Percentiles rank a stretch among this genome's conserved stretches.
phyloP scores from a whole-genome alignment of 1,284 basidiomycete species.

The Moesziomyces aphidis region DNA sequence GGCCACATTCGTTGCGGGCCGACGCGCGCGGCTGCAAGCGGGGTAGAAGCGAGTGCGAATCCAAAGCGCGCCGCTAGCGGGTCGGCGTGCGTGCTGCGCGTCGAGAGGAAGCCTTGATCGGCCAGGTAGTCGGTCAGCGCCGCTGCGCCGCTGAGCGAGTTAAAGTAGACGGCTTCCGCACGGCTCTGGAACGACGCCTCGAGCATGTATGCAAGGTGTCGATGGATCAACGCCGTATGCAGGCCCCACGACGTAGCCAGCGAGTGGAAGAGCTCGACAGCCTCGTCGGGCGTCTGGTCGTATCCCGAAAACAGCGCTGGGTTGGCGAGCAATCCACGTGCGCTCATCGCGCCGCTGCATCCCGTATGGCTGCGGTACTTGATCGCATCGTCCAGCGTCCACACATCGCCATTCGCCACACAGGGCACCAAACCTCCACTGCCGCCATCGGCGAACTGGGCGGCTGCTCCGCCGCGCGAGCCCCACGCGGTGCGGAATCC shows the following conservation, averaged over 20 bases:
- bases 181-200: slow-evolving; percentile 70
- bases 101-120: slow-evolving; percentile 59
- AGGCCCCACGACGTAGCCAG: slow-evolving; percentile 71
- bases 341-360: slow-evolving; percentile 74
- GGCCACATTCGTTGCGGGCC: slow-evolving; percentile 25
- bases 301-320: slow-evolving; percentile 74
- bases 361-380: slow-evolving; percentile 70
- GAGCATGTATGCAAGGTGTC: slow-evolving; percentile 74
- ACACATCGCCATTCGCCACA: slow-evolving; percentile 74
- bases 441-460: slow-evolving; percentile 50
- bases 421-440: slow-evolving; percentile 71
- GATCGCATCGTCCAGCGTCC: slow-evolving; percentile 71
- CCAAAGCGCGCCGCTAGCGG: slow-evolving; percentile 28
- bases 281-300: slow-evolving; percentile 70
- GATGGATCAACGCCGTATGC: slow-evolving; percentile 71
- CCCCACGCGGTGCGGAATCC: slow-evolving; percentile 52
- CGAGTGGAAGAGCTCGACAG: slow-evolving; percentile 71
- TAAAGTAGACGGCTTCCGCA: slow-evolving; percentile 72
- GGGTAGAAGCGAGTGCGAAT: slow-evolving; percentile 5
- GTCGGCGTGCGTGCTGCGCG: slow-evolving; percentile 13
- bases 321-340: slow-evolving; percentile 74
- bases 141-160: slow-evolving; percentile 70
- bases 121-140: slow-evolving; percentile 72
- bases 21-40: neutral
- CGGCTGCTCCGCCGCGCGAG: slow-evolving; percentile 38